These are phyloP conservation scores for Phanerodontia chrysosporium DNA, from an alignment of 768 basidiomycete species.

Conservation along the genomic window DNA sequence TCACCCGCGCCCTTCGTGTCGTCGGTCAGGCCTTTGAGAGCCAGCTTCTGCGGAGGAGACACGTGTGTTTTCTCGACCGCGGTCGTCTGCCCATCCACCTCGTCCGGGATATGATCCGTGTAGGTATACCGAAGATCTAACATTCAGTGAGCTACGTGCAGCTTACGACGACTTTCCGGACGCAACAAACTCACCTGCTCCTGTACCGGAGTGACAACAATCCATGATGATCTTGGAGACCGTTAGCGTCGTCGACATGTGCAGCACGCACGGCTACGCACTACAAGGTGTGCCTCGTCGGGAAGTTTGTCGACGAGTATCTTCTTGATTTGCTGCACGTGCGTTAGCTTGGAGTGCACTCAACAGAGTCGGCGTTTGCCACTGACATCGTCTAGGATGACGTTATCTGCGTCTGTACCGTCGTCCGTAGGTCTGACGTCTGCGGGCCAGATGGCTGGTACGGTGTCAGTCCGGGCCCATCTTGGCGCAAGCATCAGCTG, in stretches of 20 bases:
- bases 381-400: constrained; percentile 26
- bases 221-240: constrained; percentile 23
- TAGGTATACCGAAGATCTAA: background rate
- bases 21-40: too few species aligned
- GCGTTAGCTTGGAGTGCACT: background rate
- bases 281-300: constrained; percentile 17
- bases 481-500: too few species aligned
- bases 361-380: too few species aligned
- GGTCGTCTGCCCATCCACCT: too few species aligned
- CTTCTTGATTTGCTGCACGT: constrained; percentile 14
- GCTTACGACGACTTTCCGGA: background rate
- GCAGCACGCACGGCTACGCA: constrained; percentile 4
- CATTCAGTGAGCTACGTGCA: background rate
- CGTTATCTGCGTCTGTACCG: constrained; percentile 8
- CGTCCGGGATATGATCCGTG: too few species aligned
- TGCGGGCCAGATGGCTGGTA: constrained; percentile 21
- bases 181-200: constrained; percentile 10
- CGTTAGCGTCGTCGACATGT: too few species aligned
- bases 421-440: constrained; percentile 12
- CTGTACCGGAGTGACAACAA: constrained; percentile 25
- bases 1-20: too few species aligned
- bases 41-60: too few species aligned
- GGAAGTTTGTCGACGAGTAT: constrained; percentile 23
- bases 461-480: too few species aligned
- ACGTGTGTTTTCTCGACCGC: too few species aligned